phyloP scores from a whole-genome alignment of 169 alveolate genomes.

The Miamiensis avidus region DNA sequence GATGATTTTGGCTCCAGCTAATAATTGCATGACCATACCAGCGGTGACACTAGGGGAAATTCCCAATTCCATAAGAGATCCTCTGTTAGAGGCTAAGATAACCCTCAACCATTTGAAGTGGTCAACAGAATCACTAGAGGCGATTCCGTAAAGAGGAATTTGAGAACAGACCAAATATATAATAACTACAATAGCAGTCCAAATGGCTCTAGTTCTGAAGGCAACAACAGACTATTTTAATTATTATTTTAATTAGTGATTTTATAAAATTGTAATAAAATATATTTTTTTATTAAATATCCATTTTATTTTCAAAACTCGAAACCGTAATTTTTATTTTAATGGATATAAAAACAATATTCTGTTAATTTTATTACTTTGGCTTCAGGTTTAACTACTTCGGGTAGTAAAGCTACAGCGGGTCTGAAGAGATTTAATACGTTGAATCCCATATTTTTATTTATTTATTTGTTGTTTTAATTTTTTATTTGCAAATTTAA shows the following conservation, averaged over 20 bases:
- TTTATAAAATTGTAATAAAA: no score
- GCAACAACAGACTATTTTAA: constrained; percentile 59
- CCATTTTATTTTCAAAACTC: no score
- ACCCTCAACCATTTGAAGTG: constrained; percentile 99
- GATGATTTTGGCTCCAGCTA: constrained; percentile 99
- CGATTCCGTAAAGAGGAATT: constrained; percentile 99
- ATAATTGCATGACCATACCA: constrained; percentile 99
- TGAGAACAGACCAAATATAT: constrained; percentile 97
- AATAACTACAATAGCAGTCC: constrained; percentile 97
- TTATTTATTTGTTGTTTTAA: no score
- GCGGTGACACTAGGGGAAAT: constrained; percentile 98
- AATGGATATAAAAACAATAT: no score
- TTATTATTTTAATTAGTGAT: not conserved
- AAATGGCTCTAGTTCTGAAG: constrained; percentile 95
- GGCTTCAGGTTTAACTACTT: constrained; percentile 96
- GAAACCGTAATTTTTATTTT: no score
- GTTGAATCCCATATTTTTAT: constrained; percentile 74
- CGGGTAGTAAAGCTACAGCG: constrained; percentile 96
- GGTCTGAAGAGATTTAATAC: constrained; percentile 92
- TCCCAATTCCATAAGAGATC: constrained; percentile 99
- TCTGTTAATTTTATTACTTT: constrained; percentile 71
- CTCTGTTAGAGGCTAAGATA: constrained; percentile 98
- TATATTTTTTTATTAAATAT: no score
- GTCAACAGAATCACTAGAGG: constrained; percentile 94
- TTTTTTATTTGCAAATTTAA: no score